phyloP scores from a whole-genome alignment of 441 rosid genomes.

The Eruca vesicaria region DNA sequence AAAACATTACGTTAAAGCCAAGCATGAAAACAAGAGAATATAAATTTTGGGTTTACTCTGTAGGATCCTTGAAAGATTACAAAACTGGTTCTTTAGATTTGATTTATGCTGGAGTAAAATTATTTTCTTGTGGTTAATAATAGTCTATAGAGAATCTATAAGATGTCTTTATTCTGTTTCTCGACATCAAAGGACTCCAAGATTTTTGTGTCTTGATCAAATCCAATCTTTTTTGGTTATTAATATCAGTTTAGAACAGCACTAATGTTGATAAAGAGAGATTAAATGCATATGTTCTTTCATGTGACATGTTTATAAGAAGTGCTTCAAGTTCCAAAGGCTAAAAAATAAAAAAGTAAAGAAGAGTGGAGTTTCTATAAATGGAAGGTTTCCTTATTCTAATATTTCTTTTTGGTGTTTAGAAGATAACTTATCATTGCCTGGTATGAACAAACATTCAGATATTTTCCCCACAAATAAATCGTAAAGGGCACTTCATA shows the following conservation, averaged over 20 bases:
- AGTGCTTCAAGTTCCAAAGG: neutral
- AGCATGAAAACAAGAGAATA: conserved; percentile 26
- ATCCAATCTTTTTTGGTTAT: conserved; percentile 3
- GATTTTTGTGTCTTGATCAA: conserved; percentile 19
- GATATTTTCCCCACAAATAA: conserved; percentile 27
- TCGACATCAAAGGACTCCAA: conserved; percentile 23
- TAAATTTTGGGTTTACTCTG: conserved; percentile 10
- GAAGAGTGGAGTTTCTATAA: conserved; percentile 27
- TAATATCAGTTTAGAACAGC: neutral
- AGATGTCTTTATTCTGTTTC: conserved; percentile 26
- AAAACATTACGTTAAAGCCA: conserved; percentile 25
- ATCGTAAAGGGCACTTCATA: conserved; percentile 11
- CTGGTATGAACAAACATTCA: conserved; percentile 21
- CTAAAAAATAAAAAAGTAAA: neutral
- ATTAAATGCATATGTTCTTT: conserved; percentile 27
- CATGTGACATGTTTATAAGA: conserved; percentile 24
- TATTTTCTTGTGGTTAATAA: conserved; percentile 1
- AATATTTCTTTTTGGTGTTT: conserved; percentile 9
- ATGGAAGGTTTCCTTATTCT: conserved; percentile 10
- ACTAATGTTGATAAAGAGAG: neutral
- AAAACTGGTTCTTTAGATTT: neutral
- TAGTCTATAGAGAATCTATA: conserved; percentile 15
- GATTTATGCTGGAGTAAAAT: no score
- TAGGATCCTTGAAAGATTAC: neutral
- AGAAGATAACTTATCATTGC: neutral